A percentile compares a stretch with the other conserved stretches of the same genome.
Conservation (phyloP, 2,329 filamentous ascomycete genomes). For the Aspergillus piperis region DNA sequence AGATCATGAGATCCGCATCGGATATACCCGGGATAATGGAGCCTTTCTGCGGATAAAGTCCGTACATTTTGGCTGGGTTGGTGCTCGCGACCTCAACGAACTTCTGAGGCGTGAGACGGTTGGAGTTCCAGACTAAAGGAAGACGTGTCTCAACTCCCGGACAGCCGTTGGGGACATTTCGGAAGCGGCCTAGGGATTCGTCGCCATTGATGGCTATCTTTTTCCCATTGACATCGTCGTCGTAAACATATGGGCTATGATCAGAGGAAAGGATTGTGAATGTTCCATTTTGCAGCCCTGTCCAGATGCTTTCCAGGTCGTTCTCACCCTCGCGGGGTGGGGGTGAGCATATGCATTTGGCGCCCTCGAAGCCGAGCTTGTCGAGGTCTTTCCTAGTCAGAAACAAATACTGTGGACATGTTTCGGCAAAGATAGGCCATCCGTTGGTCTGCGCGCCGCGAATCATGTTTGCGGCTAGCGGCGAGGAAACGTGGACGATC, state of each 20-base stretch:
- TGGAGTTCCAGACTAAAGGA: slow-evolving; percentile 36
- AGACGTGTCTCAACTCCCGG: slow-evolving; percentile 48
- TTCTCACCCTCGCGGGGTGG: slow-evolving; percentile 50
- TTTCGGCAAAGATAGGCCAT: slow-evolving; percentile 58
- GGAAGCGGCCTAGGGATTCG: slow-evolving; percentile 38
- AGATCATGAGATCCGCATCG: slow-evolving; percentile 49
- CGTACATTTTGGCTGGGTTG: slow-evolving; percentile 50
- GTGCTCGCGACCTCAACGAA: slow-evolving; percentile 49
- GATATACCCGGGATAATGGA: slow-evolving; percentile 42
- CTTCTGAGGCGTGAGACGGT: slow-evolving; percentile 36
- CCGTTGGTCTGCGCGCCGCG: slow-evolving; percentile 53
- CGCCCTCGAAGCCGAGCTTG: slow-evolving; percentile 46
- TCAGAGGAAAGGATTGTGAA: slow-evolving; percentile 53
- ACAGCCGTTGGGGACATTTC: slow-evolving; percentile 47
- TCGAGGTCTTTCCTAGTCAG: slow-evolving; percentile 53
- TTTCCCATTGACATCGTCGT: slow-evolving; percentile 1
- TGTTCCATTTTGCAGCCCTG: slow-evolving; percentile 54
- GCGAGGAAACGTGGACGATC: slow-evolving; percentile 56
- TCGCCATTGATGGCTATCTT: slow-evolving; percentile 20
- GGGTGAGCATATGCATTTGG: slow-evolving; percentile 58
- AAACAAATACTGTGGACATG: slow-evolving; percentile 61
- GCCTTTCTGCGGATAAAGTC: slow-evolving; percentile 42
- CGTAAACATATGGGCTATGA: slow-evolving; percentile 9
- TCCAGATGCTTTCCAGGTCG: slow-evolving; percentile 57
- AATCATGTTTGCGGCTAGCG: slow-evolving; percentile 51